Conservation (phyloP, 78 protist genomes). For the Bodo saltans region DNA sequence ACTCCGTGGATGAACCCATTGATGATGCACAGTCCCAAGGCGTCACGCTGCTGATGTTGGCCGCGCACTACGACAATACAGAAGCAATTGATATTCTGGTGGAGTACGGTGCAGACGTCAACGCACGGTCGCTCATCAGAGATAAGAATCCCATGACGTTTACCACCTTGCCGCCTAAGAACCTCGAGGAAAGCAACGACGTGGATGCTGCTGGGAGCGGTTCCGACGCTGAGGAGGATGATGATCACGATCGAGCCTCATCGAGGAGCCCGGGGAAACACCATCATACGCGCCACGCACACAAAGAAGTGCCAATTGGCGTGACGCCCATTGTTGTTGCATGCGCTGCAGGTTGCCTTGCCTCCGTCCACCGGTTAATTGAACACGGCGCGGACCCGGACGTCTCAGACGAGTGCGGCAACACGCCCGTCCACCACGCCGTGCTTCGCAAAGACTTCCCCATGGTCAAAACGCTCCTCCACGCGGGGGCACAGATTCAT, state of each 20-base stretch:
- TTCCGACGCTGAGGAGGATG: too few species aligned
- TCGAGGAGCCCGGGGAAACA: too few species aligned
- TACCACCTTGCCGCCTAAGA: too few species aligned
- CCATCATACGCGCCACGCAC: too few species aligned
- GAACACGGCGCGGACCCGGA: background rate
- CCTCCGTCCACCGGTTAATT: background rate
- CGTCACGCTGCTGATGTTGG: constrained; percentile 20
- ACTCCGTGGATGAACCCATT: background rate
- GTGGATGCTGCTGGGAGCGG: too few species aligned
- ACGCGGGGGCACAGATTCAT: background rate
- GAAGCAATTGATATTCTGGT: background rate
- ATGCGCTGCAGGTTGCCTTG: background rate
- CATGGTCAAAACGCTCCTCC: background rate
- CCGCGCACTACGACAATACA: background rate
- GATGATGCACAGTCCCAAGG: background rate
- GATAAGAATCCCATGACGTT: too few species aligned
- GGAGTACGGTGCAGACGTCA: background rate
- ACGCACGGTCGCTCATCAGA: too few species aligned
- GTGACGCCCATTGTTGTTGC: background rate
- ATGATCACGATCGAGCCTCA: too few species aligned
- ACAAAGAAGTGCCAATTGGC: too few species aligned
- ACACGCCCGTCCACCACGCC: constrained; percentile 15
- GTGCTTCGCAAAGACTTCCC: background rate
- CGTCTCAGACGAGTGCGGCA: constrained; percentile 21
- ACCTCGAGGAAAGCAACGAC: too few species aligned